Conservation (phyloP, 768 basidiomycete genomes). For the Mycena vitilis region DNA sequence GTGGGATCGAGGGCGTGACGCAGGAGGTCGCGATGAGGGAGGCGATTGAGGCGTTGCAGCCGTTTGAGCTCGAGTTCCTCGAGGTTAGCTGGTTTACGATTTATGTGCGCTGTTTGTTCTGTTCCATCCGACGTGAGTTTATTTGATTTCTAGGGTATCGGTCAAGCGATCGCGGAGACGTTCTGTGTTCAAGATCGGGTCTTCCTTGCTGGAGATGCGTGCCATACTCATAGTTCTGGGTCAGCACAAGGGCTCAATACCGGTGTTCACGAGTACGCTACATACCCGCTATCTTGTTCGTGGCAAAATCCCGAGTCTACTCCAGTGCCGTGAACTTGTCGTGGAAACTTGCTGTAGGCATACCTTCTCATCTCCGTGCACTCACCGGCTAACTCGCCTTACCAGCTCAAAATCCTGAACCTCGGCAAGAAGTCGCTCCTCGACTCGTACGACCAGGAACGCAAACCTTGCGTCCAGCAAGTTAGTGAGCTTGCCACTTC, state of each 20-base stretch:
- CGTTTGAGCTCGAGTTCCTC: constrained; percentile 35
- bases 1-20: constrained; percentile 35
- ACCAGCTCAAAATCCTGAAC: constrained; percentile 32
- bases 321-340: constrained; percentile 37
- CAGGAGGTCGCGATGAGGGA: constrained; percentile 33
- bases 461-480: constrained; percentile 35
- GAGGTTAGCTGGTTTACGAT: constrained; percentile 37
- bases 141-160: constrained; percentile 33
- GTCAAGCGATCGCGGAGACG: constrained; percentile 36
- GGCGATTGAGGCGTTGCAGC: constrained; percentile 32
- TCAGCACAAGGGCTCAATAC: constrained; percentile 39
- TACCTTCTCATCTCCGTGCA: not conserved
- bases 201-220: constrained; percentile 40
- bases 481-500: not conserved
- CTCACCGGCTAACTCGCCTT: not conserved
- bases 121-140: not conserved
- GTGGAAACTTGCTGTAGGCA: constrained; percentile 38
- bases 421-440: constrained; percentile 33
- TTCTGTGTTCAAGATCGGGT: constrained; percentile 32
- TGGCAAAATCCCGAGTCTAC: not conserved
- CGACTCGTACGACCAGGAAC: constrained; percentile 35
- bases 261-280: constrained; percentile 36
- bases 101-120: constrained; percentile 15
- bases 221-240: constrained; percentile 38
- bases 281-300: not conserved